These are phyloP conservation scores for Danielia oregonensis DNA, from an alignment of 805 yeast species.

Conservation along the genomic window DNA sequence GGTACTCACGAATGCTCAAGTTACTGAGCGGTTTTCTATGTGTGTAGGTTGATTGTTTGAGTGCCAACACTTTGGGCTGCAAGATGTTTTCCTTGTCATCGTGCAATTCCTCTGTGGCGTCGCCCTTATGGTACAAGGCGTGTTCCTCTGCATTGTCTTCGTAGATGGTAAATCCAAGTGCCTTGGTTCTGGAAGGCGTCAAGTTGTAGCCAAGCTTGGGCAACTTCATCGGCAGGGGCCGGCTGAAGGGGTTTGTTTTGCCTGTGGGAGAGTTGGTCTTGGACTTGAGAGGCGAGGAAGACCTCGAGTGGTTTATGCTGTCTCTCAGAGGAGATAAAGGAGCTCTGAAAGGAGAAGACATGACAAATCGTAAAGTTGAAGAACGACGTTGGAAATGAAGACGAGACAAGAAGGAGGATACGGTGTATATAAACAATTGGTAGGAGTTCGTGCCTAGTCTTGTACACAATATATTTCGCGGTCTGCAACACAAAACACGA, in stretches of 20 bases:
- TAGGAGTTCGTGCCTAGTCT: background rate
- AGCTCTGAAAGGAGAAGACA: conserved; percentile 3
- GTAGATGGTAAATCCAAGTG: conserved; percentile 14
- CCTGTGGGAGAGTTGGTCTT: conserved; percentile 2
- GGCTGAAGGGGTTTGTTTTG: conserved; percentile 1
- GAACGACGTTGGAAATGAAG: background rate
- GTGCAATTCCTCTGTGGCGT: conserved; percentile 10
- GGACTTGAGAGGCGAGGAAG: conserved; percentile 14
- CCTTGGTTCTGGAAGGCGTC: conserved; percentile 2
- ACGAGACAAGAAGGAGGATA: background rate
- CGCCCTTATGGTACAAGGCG: conserved; percentile 8
- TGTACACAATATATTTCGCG: background rate
- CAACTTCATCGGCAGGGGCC: conserved; percentile 10
- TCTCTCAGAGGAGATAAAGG: conserved; percentile 15
- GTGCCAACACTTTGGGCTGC: conserved; percentile 25
- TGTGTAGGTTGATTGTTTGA: conserved; percentile 7
- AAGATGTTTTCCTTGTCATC: conserved; percentile 41
- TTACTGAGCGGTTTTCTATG: conserved; percentile 26
- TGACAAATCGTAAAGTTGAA: background rate
- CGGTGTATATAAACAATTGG: background rate
- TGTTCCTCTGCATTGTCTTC: conserved; percentile 15
- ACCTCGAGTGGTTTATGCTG: conserved; percentile 14
- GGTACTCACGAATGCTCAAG: conserved; percentile 26
- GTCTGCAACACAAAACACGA: too few species aligned
- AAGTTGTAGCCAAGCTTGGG: conserved; percentile 8